phyloP scores from a whole-genome alignment of 2,329 filamentous ascomycete species.

The Fusarium brachygibbosum region DNA sequence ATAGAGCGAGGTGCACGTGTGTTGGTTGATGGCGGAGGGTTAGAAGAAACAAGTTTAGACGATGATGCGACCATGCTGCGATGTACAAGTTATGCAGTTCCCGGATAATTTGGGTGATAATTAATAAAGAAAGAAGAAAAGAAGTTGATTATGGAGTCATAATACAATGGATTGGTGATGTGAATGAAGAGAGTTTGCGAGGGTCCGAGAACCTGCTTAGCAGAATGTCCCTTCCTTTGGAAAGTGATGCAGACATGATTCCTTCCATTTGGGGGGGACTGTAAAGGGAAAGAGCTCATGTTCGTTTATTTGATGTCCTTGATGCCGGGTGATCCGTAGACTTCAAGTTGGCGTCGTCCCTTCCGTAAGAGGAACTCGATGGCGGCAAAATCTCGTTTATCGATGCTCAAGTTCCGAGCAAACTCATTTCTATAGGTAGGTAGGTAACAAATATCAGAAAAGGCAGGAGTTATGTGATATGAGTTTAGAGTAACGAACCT shows the following conservation, averaged over 20 bases:
- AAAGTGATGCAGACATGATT: constrained; percentile 8
- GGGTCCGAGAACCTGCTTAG: constrained; percentile 1
- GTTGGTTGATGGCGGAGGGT: constrained; percentile 36
- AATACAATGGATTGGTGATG: constrained; percentile 30
- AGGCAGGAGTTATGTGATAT: neutral
- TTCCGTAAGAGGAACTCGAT: constrained; percentile 89
- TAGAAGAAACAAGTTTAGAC: constrained; percentile 48
- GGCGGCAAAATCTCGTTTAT: constrained; percentile 87
- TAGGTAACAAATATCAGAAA: constrained; percentile 53
- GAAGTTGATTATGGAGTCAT: constrained; percentile 21
- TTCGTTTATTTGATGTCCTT: constrained; percentile 71
- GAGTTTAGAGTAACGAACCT: constrained; percentile 62
- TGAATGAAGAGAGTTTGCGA: constrained; percentile 6
- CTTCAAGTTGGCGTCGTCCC: constrained; percentile 83
- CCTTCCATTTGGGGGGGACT: neutral
- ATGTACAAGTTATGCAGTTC: constrained; percentile 25
- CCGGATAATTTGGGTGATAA: constrained; percentile 44
- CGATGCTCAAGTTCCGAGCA: constrained; percentile 73
- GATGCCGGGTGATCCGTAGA: constrained; percentile 83
- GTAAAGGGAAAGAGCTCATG: constrained; percentile 2
- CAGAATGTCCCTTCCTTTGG: neutral
- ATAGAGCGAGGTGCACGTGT: constrained; percentile 21
- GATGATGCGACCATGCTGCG: constrained; percentile 50
- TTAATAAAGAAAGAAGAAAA: neutral
- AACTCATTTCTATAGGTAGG: constrained; percentile 76